Base-by-base conservation (phyloP, 352 stramenopile genomes). In the Phytophthora fragariaefolia region DNA sequence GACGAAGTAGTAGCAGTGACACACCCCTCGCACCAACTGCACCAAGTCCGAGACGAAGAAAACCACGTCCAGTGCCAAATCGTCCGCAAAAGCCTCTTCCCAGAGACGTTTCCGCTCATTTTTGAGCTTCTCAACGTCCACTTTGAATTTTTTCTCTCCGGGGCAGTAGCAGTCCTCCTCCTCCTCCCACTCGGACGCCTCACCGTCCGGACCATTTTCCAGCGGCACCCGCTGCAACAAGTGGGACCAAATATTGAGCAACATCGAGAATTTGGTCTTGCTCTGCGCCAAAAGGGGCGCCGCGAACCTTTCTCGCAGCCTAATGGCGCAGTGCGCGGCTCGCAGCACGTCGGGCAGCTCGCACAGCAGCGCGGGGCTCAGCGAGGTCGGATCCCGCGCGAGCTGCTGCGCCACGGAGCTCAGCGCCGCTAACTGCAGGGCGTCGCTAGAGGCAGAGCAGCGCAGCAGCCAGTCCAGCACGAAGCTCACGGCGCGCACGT, bases 401-500 rank as follows among this genome's bases (percentile, higher is more conserved):
- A 23, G 8, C 38, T 46, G 38, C 38, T 46, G 38, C n/a, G 24
- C 38, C n/a, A 24, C 38, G 38, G n/a, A 6, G 38, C 38, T 46
- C 6, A 46, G n/a, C 3, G 38, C 2, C 38, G 22, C 12, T 6
- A 46, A 18, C 38, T 46, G 38, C 7, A 13, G 38, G 38, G n/a
- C 2, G 38, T 22, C n/a, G 38, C 7, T 24, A 8, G n/a, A 24
- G 7, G 38, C n/a, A 8, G 1, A 18, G 8, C 17, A 24, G n/a
- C 38, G 38, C 38, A 46, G 38, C 38, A 46, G 38, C 38, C 38
- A 46, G 6, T 47, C 40, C 40, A 47, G 40, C 40, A 23, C 7
- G 18, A 47, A 47, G n/a, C n/a, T 47, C n/a, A 18, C 18, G 40
- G 40, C 40, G 40, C 40, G 40, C n/a, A 47, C 40, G 40, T 47